phyloP scores from a whole-genome alignment of 441 rosid species.

The Mallotus repandus region DNA sequence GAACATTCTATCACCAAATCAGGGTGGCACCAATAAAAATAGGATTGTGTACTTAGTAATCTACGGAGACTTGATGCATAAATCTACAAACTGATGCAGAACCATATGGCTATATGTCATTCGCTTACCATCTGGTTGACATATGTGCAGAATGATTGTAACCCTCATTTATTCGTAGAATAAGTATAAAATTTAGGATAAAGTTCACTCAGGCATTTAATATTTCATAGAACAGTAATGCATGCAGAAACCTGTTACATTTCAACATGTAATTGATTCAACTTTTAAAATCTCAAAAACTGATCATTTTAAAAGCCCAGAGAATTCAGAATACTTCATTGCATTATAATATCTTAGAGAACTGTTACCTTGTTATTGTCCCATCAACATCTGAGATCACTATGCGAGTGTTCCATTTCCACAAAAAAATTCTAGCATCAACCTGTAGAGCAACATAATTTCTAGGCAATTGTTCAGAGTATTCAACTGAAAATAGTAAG shows the following conservation, averaged over 20 bases:
- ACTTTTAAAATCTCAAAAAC: no score
- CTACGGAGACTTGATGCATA: neutral
- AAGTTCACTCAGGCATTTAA: neutral
- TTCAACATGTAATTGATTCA: neutral
- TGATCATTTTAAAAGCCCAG: neutral
- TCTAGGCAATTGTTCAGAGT: neutral
- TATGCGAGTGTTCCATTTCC: constrained; percentile 93
- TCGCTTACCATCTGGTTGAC: neutral
- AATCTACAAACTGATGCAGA: neutral
- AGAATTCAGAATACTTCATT: neutral
- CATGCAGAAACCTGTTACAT: neutral
- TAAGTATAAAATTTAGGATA: neutral
- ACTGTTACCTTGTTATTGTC: constrained; percentile 81
- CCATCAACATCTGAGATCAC: constrained; percentile 99
- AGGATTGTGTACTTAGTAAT: neutral
- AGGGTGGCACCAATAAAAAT: neutral
- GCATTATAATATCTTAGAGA: constrained; percentile 14
- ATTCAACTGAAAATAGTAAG: neutral
- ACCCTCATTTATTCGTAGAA: neutral
- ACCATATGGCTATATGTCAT: neutral
- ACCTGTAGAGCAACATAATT: constrained; percentile 48
- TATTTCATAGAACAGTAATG: neutral
- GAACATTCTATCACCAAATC: neutral
- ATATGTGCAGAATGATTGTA: neutral
- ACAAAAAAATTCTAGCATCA: constrained; percentile 85